Evolutionary conservation across 2,329 filamentous ascomycete species (phyloP).

Genomic region (Sarocladium kiliense): DNA sequence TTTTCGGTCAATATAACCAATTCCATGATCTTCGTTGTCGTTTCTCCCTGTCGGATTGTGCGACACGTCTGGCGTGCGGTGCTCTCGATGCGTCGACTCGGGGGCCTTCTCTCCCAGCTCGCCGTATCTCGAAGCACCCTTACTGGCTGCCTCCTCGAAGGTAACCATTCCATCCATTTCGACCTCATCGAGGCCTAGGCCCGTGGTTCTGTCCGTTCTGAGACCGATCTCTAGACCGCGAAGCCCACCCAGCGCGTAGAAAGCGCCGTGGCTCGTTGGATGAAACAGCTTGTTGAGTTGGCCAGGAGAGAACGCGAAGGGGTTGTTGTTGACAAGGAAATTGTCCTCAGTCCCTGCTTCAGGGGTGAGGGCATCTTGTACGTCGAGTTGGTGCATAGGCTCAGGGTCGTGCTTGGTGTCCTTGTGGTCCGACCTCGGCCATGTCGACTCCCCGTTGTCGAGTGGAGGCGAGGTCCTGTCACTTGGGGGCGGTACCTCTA

Average conservation of each 20-base stretch:
- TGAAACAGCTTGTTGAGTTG: conserved; percentile 84
- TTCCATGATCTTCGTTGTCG: neutral
- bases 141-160: conserved; percentile 63
- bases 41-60: neutral
- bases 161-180: conserved; percentile 58
- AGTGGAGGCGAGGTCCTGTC: no score
- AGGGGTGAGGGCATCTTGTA: conserved; percentile 65
- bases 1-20: conserved; percentile 48
- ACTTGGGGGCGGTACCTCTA: no score
- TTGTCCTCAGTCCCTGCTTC: conserved; percentile 74
- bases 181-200: conserved; percentile 72
- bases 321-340: conserved; percentile 72
- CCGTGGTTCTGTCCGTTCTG: conserved; percentile 63
- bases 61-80: neutral
- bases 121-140: conserved; percentile 11
- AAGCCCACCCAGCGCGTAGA: conserved; percentile 76
- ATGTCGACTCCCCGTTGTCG: neutral
- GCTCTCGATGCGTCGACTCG: neutral
- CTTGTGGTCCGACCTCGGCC: neutral
- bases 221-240: conserved; percentile 76
- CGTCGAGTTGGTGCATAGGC: conserved; percentile 23
- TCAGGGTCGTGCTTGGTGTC: neutral
- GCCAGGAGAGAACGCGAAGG: conserved; percentile 79
- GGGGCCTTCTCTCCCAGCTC: neutral
- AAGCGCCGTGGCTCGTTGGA: conserved; percentile 80